Conservation (phyloP, 2,329 filamentous ascomycete species). For the Echinosphaeria canescens region DNA sequence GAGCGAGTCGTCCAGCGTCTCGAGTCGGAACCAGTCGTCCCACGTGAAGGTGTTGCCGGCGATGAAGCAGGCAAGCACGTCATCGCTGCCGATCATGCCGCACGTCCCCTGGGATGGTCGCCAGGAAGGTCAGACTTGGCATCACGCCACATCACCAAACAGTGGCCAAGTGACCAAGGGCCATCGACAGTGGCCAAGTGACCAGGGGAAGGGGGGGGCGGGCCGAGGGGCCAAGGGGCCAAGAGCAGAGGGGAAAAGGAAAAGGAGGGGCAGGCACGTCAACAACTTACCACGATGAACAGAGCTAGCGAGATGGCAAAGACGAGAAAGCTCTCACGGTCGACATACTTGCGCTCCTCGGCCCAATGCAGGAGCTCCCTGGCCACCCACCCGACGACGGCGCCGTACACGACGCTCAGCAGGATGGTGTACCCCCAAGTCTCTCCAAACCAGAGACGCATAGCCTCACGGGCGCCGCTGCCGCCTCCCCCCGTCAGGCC, state of each 20-base stretch:
- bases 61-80: constrained; percentile 81
- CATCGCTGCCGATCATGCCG: constrained; percentile 71
- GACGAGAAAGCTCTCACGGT: constrained; percentile 71
- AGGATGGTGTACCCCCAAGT: constrained; percentile 72
- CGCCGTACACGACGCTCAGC: constrained; percentile 58
- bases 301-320: constrained; percentile 71
- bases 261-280: too few relatives aligned
- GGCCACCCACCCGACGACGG: constrained; percentile 56
- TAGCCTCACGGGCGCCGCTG: constrained; percentile 42
- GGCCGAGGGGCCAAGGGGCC: too few relatives aligned
- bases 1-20: constrained; percentile 78
- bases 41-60: constrained; percentile 82
- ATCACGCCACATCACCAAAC: too few relatives aligned
- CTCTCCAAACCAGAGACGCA: constrained; percentile 67
- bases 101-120: too few relatives aligned
- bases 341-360: constrained; percentile 60
- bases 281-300: constrained; percentile 67
- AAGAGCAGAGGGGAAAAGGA: too few relatives aligned
- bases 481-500: constrained; percentile 19
- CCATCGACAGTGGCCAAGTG: too few relatives aligned
- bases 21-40: constrained; percentile 85
- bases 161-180: too few relatives aligned
- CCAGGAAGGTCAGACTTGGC: too few relatives aligned
- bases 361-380: constrained; percentile 72
- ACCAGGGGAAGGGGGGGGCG: too few relatives aligned